A percentile compares a stretch with the other conserved stretches of the same genome.
These are phyloP conservation scores for Boletus rubropictus DNA, from an alignment of 768 basidiomycete species.

Conservation along the genomic window DNA sequence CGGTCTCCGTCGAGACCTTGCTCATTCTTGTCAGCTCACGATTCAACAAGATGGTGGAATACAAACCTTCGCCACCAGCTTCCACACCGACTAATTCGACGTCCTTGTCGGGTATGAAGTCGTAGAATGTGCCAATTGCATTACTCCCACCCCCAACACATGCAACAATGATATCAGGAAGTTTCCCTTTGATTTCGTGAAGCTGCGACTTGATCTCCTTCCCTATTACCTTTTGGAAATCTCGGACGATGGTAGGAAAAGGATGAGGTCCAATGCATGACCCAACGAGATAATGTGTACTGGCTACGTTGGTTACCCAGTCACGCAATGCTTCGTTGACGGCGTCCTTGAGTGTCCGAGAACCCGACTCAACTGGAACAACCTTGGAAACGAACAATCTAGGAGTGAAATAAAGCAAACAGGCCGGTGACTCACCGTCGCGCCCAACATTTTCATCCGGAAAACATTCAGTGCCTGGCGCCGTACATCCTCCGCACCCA, in stretches of 20 bases:
- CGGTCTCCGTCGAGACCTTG: conserved; percentile 70
- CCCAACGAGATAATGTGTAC: conserved; percentile 94
- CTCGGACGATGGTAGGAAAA: conserved; percentile 97
- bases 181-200: conserved; percentile 63
- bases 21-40: conserved; percentile 6
- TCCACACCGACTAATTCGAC: conserved; percentile 92
- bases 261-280: conserved; percentile 98
- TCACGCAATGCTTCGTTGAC: conserved; percentile 98
- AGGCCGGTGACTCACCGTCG: conserved; percentile 46
- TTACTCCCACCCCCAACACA: conserved; percentile 98
- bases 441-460: conserved; percentile 96
- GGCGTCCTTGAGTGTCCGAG: conserved; percentile 93
- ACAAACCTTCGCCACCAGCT: conserved; percentile 89
- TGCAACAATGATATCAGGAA: conserved; percentile 91
- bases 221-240: conserved; percentile 95
- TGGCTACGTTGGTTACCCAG: conserved; percentile 95
- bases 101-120: conserved; percentile 84
- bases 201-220: conserved; percentile 91
- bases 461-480: conserved; percentile 97
- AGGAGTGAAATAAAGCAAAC: neutral
- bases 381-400: conserved; percentile 48
- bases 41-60: neutral
- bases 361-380: conserved; percentile 88
- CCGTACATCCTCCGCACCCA: conserved; percentile 96
- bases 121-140: conserved; percentile 96